Conservation (phyloP, 2,329 filamentous ascomycete genomes). For the Alternaria novae-zelandiae region DNA sequence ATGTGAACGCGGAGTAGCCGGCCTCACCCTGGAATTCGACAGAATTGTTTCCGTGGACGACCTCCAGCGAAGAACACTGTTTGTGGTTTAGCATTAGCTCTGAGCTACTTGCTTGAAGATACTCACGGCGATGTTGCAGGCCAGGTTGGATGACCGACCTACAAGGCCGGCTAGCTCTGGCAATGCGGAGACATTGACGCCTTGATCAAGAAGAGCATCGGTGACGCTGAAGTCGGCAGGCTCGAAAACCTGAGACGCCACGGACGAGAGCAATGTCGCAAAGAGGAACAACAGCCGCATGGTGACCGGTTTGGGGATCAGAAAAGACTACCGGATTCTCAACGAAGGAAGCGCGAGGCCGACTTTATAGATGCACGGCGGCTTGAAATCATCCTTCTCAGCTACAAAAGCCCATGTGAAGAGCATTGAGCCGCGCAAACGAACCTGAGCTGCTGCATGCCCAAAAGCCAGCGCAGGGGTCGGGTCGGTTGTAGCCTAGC, state of each 20-base stretch:
- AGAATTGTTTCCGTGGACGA: constrained; percentile 21
- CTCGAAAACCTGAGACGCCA: constrained; percentile 2
- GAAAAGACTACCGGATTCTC: too few species aligned
- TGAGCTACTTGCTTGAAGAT: not conserved
- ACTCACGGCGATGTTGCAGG: constrained; percentile 22
- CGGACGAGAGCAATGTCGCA: not conserved
- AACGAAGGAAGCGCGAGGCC: not conserved
- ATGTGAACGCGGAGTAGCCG: constrained; percentile 18
- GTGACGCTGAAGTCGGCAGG: constrained; percentile 18
- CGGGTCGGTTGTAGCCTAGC: too few species aligned
- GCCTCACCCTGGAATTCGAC: constrained; percentile 6
- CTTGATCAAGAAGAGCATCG: constrained; percentile 17
- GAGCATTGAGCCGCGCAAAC: not conserved
- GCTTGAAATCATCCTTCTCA: not conserved
- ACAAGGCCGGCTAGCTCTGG: constrained; percentile 7
- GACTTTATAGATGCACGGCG: not conserved
- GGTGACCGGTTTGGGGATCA: not conserved
- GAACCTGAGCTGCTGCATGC: not conserved
- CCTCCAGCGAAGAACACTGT: constrained; percentile 26
- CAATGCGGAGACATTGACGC: constrained; percentile 15
- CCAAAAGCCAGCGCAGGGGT: not conserved
- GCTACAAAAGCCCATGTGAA: not conserved
- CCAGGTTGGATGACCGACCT: not conserved
- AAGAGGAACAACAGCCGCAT: not conserved
- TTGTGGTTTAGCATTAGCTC: not conserved